Evolutionary conservation across 768 basidiomycete genomes (phyloP).

Genomic region (Candolleomyces aberdarensis): DNA sequence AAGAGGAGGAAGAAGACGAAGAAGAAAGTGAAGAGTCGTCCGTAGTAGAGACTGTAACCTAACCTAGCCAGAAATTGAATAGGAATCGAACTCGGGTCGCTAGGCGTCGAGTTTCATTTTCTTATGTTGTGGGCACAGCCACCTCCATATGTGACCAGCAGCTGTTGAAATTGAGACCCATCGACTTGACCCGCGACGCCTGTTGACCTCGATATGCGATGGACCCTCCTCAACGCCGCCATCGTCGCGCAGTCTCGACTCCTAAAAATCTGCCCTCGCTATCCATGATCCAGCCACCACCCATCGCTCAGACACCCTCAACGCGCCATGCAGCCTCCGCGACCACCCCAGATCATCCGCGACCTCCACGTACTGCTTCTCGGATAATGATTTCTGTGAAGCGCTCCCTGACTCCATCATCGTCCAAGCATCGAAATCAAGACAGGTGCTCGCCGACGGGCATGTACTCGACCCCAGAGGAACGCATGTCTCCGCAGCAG

Average conservation of each 20-base stretch:
- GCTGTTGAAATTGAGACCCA: slow-evolving; percentile 4
- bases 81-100: too few species aligned
- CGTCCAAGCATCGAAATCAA: slow-evolving; percentile 6
- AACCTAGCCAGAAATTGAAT: neutral
- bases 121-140: slow-evolving; percentile 3
- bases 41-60: slow-evolving; percentile 3
- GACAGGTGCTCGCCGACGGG: slow-evolving; percentile 19
- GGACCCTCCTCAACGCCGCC: slow-evolving; percentile 12
- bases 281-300: slow-evolving; percentile 8
- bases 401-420: slow-evolving; percentile 25
- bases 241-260: slow-evolving; percentile 15
- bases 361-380: slow-evolving; percentile 20
- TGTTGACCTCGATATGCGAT: neutral
- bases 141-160: neutral
- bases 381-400: slow-evolving; percentile 28
- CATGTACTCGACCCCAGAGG: slow-evolving; percentile 27
- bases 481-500: slow-evolving; percentile 15
- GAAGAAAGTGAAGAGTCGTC: slow-evolving; percentile 16
- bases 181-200: neutral
- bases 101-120: neutral
- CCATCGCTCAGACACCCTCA: slow-evolving; percentile 2
- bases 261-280: slow-evolving; percentile 1
- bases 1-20: slow-evolving; percentile 27
- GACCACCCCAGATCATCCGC: slow-evolving; percentile 13
- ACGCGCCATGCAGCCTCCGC: slow-evolving; percentile 8